These are phyloP conservation scores for Lignosus rhinocerotis DNA, from an alignment of 1,284 basidiomycete species.

Conservation along the genomic window DNA sequence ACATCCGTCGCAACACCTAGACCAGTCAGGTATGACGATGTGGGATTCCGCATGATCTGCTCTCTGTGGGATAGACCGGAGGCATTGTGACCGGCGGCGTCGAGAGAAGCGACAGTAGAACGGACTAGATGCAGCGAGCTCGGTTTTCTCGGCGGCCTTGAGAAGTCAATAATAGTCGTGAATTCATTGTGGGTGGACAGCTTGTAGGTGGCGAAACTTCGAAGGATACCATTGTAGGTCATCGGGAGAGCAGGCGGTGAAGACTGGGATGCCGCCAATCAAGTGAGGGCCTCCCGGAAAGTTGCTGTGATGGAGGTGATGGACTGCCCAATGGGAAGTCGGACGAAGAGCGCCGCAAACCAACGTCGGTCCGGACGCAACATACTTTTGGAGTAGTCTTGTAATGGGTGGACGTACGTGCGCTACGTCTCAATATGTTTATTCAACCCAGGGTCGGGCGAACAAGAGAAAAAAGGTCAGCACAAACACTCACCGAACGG, in stretches of 20 bases:
- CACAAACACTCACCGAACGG: constrained; percentile 2
- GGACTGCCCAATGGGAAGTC: constrained; percentile 1
- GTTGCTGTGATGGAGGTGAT: neutral
- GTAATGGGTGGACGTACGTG: neutral
- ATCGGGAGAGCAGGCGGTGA: neutral
- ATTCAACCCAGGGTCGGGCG: constrained; percentile 1
- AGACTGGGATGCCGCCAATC: constrained; percentile 7
- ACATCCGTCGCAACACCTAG: neutral
- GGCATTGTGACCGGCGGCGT: neutral
- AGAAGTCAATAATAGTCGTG: neutral
- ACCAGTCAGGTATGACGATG: constrained; percentile 10
- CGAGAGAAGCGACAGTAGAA: constrained; percentile 4
- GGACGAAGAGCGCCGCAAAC: neutral
- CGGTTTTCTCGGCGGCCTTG: constrained; percentile 2
- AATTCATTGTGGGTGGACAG: neutral
- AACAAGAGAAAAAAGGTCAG: neutral
- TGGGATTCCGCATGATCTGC: constrained; percentile 20
- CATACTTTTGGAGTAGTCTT: neutral
- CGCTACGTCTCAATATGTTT: too few species aligned
- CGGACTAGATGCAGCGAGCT: constrained; percentile 5
- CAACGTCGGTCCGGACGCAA: neutral
- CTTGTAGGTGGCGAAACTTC: neutral
- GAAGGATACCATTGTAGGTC: neutral
- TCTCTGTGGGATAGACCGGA: constrained; percentile 16
- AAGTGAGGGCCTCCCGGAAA: neutral